Percentiles rank a stretch among this genome's conserved stretches.
These are phyloP conservation scores for Zygoascus meyerae DNA, from an alignment of 1,139 yeast species.

Conservation along the genomic window DNA sequence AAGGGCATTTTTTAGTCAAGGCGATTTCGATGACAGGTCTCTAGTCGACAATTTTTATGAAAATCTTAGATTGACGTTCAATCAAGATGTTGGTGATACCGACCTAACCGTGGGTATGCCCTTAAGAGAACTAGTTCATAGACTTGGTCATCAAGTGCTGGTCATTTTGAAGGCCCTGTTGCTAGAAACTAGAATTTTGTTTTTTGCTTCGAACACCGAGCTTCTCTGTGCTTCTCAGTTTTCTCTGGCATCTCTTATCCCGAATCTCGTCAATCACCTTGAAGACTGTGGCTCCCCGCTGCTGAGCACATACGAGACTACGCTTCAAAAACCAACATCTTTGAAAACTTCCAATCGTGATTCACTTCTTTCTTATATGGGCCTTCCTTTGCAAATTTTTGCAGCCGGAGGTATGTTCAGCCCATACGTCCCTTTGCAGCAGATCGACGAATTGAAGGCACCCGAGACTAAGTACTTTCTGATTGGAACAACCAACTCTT, in stretches of 20 bases:
- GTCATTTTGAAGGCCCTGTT: slow-evolving; percentile 69
- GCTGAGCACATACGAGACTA: slow-evolving; percentile 51
- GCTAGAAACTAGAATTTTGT: slow-evolving; percentile 60
- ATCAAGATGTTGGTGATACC: slow-evolving; percentile 40
- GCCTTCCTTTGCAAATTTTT: slow-evolving; percentile 81
- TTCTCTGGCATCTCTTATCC: slow-evolving; percentile 64
- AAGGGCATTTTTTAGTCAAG: slow-evolving; percentile 76
- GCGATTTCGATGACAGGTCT: slow-evolving; percentile 62
- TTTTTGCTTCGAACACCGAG: slow-evolving; percentile 80
- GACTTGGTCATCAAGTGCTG: slow-evolving; percentile 57
- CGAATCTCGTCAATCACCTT: slow-evolving; percentile 66
- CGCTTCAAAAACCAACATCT: slow-evolving; percentile 56
- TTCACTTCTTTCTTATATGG: slow-evolving; percentile 74
- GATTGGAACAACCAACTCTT: slow-evolving; percentile 83
- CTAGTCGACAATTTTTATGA: slow-evolving; percentile 67
- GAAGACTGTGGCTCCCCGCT: slow-evolving; percentile 78
- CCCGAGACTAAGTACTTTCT: slow-evolving; percentile 58
- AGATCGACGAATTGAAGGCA: slow-evolving; percentile 63
- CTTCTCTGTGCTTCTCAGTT: slow-evolving; percentile 65
- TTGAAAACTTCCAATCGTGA: slow-evolving; percentile 71
- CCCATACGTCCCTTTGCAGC: slow-evolving; percentile 91
- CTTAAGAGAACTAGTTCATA: slow-evolving; percentile 56
- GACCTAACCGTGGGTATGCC: slow-evolving; percentile 73
- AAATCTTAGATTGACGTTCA: slow-evolving; percentile 51
- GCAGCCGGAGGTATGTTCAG: slow-evolving; percentile 84